Evolutionary conservation across 2,329 filamentous ascomycete genomes (phyloP), one percentile per base, ranked within the genome.

Genomic region (Macrophomina phaseolina): DNA sequence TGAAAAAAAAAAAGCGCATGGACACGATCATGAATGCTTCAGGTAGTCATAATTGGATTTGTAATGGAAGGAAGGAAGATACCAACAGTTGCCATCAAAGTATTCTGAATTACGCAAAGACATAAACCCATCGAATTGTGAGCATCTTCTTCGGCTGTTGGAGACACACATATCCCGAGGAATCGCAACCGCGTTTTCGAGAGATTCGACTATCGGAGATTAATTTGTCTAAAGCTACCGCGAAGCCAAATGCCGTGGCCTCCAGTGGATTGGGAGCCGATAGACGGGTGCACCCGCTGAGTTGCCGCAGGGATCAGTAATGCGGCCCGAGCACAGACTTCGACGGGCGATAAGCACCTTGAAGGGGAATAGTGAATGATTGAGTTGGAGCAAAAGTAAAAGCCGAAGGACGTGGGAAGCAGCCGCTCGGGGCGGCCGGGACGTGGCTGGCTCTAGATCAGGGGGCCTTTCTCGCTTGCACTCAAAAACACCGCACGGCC

Each of bases 391-490:
- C 9, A 58, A 16, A 30, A 46, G 12, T 28, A 18, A 23, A 40
- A 49, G 58, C 1, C 11, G 46, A 8, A 49, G 42, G 30, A 49
- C 58, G 58, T 36, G 58, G 30, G 16, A 11, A n/a, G 23, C 4
- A n/a, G 14, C 7, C 8, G n/a, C 18, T 38, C 30, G 42, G 58
- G n/a, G 58, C 32, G 58, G 58, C 58, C 45, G 45, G 30, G 42
- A 11, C 34, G 58, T 62, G 58, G 45, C 58, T 62, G 45, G 42
- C 30, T 62, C 58, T 62, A 62, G 58, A 38, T 49, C 58, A 49
- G 58, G 58, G 58, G 58, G 58, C 12, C 56, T 9, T 23, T 36
- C 30, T 36, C 52, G 34, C 52, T 55, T 38, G 23, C 23, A 23
- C 23, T 23, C 23, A 23, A 23, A 23, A 23, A 23, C 23, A 23